A percentile compares a stretch with the other conserved stretches of the same genome.
Conservation (phyloP, 176 grass and related monocot genomes). For the Pontederia paniculata region DNA sequence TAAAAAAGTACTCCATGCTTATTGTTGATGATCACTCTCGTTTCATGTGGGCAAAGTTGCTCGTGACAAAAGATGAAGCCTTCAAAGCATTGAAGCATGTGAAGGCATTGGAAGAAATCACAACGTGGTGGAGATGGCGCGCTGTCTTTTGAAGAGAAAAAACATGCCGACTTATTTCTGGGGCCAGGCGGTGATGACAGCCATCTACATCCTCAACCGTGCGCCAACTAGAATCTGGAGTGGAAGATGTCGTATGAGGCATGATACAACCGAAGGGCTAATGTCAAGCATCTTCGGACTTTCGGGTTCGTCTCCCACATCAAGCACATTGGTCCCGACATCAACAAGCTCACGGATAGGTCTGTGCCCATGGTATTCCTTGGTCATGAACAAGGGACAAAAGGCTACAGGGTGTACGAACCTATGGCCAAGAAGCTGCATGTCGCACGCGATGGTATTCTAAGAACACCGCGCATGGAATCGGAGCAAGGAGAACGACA, state of each 20-base stretch:
- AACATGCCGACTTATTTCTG: neutral
- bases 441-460: too few species aligned
- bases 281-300: neutral
- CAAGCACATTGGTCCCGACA: neutral
- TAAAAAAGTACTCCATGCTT: neutral
- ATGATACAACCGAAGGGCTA: too few species aligned
- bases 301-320: neutral
- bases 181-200: neutral
- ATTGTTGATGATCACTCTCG: neutral
- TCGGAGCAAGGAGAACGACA: too few species aligned
- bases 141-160: neutral
- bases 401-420: slow-evolving; percentile 9
- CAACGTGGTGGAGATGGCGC: neutral
- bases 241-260: neutral
- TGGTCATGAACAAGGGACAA: too few species aligned
- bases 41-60: neutral
- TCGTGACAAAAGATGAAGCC: neutral
- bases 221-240: neutral
- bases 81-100: neutral
- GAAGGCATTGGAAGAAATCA: neutral
- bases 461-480: too few species aligned
- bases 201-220: neutral
- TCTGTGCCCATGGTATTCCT: too few species aligned
- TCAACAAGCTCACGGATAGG: neutral
- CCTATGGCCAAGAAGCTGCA: neutral